Conservation (phyloP, 2,329 filamentous ascomycete genomes). For the Alternaria angustiovoidea region DNA sequence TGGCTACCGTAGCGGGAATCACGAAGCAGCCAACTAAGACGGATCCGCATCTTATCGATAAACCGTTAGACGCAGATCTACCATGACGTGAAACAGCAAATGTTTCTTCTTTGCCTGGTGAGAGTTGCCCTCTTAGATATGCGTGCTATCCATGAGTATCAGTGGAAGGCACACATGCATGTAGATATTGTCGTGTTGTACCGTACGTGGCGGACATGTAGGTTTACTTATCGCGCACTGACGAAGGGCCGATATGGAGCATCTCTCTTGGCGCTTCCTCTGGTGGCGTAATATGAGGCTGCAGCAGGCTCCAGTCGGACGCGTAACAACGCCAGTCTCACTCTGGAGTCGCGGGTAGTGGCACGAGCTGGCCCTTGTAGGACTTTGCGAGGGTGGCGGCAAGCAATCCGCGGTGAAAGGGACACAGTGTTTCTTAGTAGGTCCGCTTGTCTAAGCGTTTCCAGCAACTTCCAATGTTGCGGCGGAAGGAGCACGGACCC, state of each 20-base stretch:
- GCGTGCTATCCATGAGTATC: background rate
- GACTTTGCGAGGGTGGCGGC: background rate
- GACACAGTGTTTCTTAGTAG: conserved; percentile 30
- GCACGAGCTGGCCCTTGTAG: conserved; percentile 15
- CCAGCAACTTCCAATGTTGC: conserved; percentile 38
- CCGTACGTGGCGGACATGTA: conserved; percentile 1
- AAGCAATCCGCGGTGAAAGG: conserved; percentile 13
- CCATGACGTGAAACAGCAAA: background rate
- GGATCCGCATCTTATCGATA: background rate
- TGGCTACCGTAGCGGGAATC: background rate
- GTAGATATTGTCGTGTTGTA: background rate
- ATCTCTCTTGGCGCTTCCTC: conserved; percentile 16
- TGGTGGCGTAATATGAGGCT: conserved; percentile 30
- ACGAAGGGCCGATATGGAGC: conserved; percentile 9
- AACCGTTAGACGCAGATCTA: background rate
- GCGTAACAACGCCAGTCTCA: conserved; percentile 31
- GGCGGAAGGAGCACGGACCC: conserved; percentile 37
- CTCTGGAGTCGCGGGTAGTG: conserved; percentile 14
- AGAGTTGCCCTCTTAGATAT: background rate
- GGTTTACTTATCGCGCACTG: conserved; percentile 9
- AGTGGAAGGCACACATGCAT: background rate
- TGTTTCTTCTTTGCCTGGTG: background rate
- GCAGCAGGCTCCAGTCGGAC: conserved; percentile 35
- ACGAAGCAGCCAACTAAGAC: background rate
- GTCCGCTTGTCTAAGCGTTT: conserved; percentile 27